phyloP scores from a whole-genome alignment of 306 rosid species.

The Boehmeria nivea region DNA sequence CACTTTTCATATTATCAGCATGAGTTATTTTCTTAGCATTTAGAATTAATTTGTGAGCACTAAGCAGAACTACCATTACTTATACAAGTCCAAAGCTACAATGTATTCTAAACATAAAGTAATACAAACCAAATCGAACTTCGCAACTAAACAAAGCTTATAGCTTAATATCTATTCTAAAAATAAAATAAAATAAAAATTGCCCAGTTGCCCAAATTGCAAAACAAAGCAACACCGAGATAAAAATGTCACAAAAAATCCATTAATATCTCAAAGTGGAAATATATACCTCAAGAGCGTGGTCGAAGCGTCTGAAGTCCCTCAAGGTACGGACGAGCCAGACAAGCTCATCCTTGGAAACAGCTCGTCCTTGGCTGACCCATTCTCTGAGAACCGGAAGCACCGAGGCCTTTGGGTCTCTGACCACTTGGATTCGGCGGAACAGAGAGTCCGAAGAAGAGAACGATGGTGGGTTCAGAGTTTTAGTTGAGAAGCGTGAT shows the following conservation, averaged over 20 bases:
- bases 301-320: slow-evolving; percentile 28
- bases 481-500: not conserved
- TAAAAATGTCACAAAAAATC: not conserved
- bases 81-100: too few relatives aligned
- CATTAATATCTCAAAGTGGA: too few relatives aligned
- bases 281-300: slow-evolving; percentile 32
- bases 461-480: not conserved
- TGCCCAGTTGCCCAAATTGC: too few relatives aligned
- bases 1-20: too few relatives aligned
- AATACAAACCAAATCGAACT: too few relatives aligned
- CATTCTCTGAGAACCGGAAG: slow-evolving; percentile 35
- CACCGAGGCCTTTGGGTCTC: slow-evolving; percentile 34
- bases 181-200: not conserved
- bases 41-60: too few relatives aligned
- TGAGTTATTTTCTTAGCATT: too few relatives aligned
- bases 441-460: slow-evolving; percentile 8
- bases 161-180: not conserved
- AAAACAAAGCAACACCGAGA: not conserved
- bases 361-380: slow-evolving; percentile 25
- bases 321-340: slow-evolving; percentile 28
- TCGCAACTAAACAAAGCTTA: not conserved
- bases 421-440: slow-evolving; percentile 12
- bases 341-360: slow-evolving; percentile 16
- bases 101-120: too few relatives aligned
- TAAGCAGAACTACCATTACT: too few relatives aligned